Evolutionary conservation across 2,329 filamentous ascomycete genomes (phyloP).

Genomic region (Lasiodiplodia citricola): DNA sequence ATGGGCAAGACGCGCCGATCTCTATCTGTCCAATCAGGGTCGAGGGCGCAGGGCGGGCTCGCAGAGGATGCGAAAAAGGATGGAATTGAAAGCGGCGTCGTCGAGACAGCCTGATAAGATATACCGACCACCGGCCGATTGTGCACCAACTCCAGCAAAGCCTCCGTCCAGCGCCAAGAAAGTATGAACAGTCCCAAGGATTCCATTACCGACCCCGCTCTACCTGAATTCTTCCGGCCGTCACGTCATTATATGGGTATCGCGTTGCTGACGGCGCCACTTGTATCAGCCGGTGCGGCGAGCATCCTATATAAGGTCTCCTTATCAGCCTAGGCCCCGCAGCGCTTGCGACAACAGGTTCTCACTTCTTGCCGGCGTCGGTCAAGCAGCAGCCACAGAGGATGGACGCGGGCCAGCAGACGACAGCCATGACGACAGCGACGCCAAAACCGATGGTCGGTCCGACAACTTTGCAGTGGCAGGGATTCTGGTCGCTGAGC

Average conservation of each 20-base stretch:
- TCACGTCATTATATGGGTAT: slow-evolving; percentile 50
- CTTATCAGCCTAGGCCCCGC: not conserved
- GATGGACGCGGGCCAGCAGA: slow-evolving; percentile 62
- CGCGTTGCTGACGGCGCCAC: slow-evolving; percentile 55
- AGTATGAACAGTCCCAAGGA: not conserved
- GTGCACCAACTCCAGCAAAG: slow-evolving; percentile 1
- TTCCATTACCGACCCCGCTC: slow-evolving; percentile 18
- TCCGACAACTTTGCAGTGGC: slow-evolving; percentile 62
- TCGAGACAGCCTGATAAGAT: slow-evolving; percentile 21
- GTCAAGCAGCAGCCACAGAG: slow-evolving; percentile 64
- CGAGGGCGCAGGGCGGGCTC: not conserved
- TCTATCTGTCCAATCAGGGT: not conserved
- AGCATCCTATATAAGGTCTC: slow-evolving; percentile 50
- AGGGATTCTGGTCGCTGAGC: slow-evolving; percentile 61
- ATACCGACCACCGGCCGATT: slow-evolving; percentile 12
- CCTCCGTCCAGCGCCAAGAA: slow-evolving; percentile 9
- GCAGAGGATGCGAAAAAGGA: slow-evolving; percentile 1
- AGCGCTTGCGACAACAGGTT: slow-evolving; percentile 33
- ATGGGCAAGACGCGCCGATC: not conserved
- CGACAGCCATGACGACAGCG: slow-evolving; percentile 56
- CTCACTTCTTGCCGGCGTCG: slow-evolving; percentile 59
- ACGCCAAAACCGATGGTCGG: slow-evolving; percentile 59
- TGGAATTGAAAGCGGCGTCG: slow-evolving; percentile 6
- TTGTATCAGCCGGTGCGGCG: slow-evolving; percentile 58
- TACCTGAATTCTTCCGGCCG: slow-evolving; percentile 17